Base-by-base conservation (phyloP, 1,139 yeast species). In the Taphrina pruni region DNA sequence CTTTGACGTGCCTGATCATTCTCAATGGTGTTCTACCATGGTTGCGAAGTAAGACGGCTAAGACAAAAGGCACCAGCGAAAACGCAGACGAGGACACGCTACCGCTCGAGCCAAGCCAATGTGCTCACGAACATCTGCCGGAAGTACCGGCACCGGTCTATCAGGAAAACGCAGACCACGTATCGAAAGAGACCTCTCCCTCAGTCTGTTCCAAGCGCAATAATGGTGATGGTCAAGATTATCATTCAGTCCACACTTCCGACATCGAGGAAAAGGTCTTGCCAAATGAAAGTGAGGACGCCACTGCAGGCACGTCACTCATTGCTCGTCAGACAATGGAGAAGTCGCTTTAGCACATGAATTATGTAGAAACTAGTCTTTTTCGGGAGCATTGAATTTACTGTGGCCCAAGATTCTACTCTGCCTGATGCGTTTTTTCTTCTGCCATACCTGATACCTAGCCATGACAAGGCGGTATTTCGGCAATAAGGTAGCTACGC, bases 1-100 rank as follows among this genome's bases (percentile, higher is more conserved):
- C 73, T 6, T 71, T 78, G 21, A 74, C 74, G 9, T 6, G 75
- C 6, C 70, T 78, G 58, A 75, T 77, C 57, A 39, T 76, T 17
- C 71, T 72, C 50, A 73, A 74, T 56, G 72, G 70, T 14, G 32
- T 72, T n/a, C 41, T 62, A 26, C 66, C 66, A 26, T 54, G 54
- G 54, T 26, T 50, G 36, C 7, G 36, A 7, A 21, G n/a, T 14
- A 50, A 50, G 36, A 20, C 54, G 11, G n/a, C n/a, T 36, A 50
- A 20, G n/a, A 6, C 48, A 12, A 45, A 45, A 45, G 8, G 4
- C n/a, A 45, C 20, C 17, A 2, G 17, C n/a, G 48, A 45, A 4
- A 45, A 45, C 20, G 48, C 48, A 45, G 48, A 45, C 2, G 48
- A 45, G n/a, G 48, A 45, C 48, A 45, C 48, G n/a, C 48, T 45